Evolutionary conservation across 2,329 filamentous ascomycete genomes (phyloP).

Genomic region (Diaporthe amygdali): DNA sequence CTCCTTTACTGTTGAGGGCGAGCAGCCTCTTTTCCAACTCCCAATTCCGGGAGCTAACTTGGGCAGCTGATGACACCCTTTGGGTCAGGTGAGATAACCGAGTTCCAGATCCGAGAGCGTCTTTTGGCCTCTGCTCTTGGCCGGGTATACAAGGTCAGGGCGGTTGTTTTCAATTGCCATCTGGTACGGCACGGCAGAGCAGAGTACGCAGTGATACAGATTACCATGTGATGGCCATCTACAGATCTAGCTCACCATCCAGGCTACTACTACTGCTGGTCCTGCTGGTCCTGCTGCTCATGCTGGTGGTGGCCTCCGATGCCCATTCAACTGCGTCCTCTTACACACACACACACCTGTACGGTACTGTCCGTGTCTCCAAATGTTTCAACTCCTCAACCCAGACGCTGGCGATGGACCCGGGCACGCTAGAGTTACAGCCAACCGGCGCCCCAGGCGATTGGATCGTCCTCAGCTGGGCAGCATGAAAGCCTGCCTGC

Average conservation of each 20-base stretch:
- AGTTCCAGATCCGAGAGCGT: not conserved
- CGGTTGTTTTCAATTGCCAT: not conserved
- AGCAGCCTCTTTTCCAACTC: not conserved
- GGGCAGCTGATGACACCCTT: not conserved
- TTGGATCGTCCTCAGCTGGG: not conserved
- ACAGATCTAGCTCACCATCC: not conserved
- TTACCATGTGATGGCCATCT: not conserved
- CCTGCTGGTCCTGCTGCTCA: not conserved
- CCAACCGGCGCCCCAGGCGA: not conserved
- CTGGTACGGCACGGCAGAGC: no score
- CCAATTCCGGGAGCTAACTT: not conserved
- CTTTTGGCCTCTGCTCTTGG: not conserved
- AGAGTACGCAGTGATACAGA: no score
- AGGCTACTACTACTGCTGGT: not conserved
- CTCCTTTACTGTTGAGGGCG: not conserved
- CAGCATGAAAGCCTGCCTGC: slow-evolving; percentile 15
- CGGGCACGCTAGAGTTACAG: slow-evolving; percentile 8
- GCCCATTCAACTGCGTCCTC: not conserved
- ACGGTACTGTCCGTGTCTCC: not conserved
- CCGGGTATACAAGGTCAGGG: not conserved
- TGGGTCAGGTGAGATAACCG: not conserved
- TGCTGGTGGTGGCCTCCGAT: not conserved
- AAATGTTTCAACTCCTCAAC: slow-evolving; percentile 8
- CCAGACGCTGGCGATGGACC: not conserved
- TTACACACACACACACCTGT: no score